Evolutionary conservation across 208 protist genomes (phyloP), one percentile per base, ranked within the genome.

Genomic region (Crithidia expoeki): DNA sequence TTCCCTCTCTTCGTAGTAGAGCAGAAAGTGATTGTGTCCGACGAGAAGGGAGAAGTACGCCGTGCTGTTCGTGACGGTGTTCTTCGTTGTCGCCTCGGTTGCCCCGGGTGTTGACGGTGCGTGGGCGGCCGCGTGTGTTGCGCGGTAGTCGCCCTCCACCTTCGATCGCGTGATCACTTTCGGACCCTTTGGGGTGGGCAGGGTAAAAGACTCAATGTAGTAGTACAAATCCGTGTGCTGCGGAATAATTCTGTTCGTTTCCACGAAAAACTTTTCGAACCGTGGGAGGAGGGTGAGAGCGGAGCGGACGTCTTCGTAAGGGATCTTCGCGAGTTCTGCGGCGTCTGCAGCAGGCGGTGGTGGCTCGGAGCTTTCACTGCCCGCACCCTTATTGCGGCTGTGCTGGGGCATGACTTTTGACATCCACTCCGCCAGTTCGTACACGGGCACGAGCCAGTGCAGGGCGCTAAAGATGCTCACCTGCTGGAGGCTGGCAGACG

Each of bases 1-100:
- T 61, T 80, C 66, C 46, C 34, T 59, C 25, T 72, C 68, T 56
- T 94, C 89, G 72, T 90, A 90, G 71, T 86, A 81, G 36, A 84
- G 58, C 32, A 94, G 82, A 75, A 94, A 94, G 4, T 94, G 85
- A 19, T 91, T 85, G 62, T 87, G 81, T 10, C 74, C 69, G 2
- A 80, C 81, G 23, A 90, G 67, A 11, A 88, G 75, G 2, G 83
- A 94, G 49, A 94, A 94, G 76, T 80, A 85, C 21, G 79, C 80
- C 5, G 69, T 74, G 50, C 83, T 78, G 49, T 84, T 88, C 16
- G 83, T 84, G 34, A 83, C 70, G 44, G 79, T 88, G 7, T 63
- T 63, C 49, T 61, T 61, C 5, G 72, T 72, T 3, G 53, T 64
- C 9, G 68, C 55, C 44, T 57, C 71, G 19, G 66, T 71, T 23